These are phyloP conservation scores for Crithidia acanthocephali DNA, from an alignment of 208 protist genomes.

Conservation along the genomic window DNA sequence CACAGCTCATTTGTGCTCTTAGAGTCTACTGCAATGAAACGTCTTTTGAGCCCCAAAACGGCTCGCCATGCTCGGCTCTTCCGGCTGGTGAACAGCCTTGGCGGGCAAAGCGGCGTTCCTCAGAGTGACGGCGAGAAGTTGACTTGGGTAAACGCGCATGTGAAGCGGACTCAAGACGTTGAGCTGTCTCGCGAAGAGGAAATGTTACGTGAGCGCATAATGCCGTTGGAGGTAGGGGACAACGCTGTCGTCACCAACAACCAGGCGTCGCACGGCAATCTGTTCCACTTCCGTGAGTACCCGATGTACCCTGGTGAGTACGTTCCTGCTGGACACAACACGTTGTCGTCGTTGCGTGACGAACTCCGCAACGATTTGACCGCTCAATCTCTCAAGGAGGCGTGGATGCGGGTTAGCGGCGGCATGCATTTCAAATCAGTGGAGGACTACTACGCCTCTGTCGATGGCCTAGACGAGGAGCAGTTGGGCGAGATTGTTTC, in stretches of 20 bases:
- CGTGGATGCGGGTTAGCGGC: slow-evolving; percentile 88
- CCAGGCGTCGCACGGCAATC: slow-evolving; percentile 82
- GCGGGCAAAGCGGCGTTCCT: slow-evolving; percentile 34
- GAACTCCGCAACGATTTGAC: slow-evolving; percentile 82
- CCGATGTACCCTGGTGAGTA: slow-evolving; percentile 94
- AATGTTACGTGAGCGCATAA: slow-evolving; percentile 54
- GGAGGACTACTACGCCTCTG: slow-evolving; percentile 85
- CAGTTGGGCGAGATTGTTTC: slow-evolving; percentile 88
- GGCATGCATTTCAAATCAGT: slow-evolving; percentile 81
- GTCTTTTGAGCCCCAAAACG: slow-evolving; percentile 88
- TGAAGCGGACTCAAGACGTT: slow-evolving; percentile 71
- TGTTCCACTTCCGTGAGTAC: slow-evolving; percentile 92
- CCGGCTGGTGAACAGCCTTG: slow-evolving; percentile 55
- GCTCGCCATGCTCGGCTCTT: slow-evolving; percentile 90
- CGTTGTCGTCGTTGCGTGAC: slow-evolving; percentile 85
- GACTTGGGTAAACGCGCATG: slow-evolving; percentile 85
- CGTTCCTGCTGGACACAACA: slow-evolving; percentile 86
- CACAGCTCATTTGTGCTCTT: background rate
- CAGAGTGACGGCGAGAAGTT: slow-evolving; percentile 80
- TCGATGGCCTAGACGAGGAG: slow-evolving; percentile 86
- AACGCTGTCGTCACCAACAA: slow-evolving; percentile 65
- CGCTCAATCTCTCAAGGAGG: slow-evolving; percentile 87
- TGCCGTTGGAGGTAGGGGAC: slow-evolving; percentile 73
- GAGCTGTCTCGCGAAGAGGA: slow-evolving; percentile 81
- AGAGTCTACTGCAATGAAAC: slow-evolving; percentile 51